Evolutionary conservation across 2,329 filamentous ascomycete species (phyloP).

Genomic region (Alternaria postmessia): DNA sequence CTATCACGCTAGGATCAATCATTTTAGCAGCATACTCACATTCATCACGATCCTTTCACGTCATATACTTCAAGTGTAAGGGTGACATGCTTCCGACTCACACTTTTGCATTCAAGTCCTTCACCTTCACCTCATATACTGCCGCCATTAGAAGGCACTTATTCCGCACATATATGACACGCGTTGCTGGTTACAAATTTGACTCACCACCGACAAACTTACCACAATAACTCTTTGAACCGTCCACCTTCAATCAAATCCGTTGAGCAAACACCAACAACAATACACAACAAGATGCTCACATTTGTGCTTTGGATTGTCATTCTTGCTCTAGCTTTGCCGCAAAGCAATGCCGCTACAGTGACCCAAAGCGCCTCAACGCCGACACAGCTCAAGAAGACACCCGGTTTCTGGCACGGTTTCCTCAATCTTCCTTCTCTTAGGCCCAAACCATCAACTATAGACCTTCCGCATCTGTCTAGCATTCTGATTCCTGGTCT

Average conservation of each 20-base stretch:
- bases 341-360: background rate
- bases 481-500: background rate
- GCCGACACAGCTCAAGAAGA: background rate
- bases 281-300: background rate
- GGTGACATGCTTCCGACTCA: background rate
- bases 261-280: background rate
- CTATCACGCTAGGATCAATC: background rate
- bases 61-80: background rate
- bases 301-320: background rate
- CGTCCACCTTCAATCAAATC: background rate
- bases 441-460: background rate
- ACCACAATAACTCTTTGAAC: background rate
- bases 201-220: background rate
- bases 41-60: background rate
- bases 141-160: too few relatives aligned
- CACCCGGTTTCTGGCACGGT: background rate
- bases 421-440: background rate
- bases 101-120: background rate
- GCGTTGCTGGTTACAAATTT: background rate
- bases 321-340: background rate
- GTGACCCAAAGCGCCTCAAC: background rate
- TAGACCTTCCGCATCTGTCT: background rate
- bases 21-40: background rate
- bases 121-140: background rate
- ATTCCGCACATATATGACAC: too few relatives aligned